Conservation (phyloP, 108 stramenopile species). For the Pseudonitzschia multiseries region DNA sequence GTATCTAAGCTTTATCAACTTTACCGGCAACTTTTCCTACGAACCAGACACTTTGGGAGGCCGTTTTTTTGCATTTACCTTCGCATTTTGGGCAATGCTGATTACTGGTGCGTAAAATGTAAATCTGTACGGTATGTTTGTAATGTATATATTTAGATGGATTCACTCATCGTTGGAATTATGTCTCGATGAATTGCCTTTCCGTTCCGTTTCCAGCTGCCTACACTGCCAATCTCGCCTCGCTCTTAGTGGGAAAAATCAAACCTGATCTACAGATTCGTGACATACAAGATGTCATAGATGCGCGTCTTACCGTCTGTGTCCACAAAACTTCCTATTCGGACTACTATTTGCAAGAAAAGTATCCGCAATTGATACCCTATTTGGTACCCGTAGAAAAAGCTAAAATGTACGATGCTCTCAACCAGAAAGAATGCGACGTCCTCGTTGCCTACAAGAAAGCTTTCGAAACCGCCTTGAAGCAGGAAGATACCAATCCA, state of each 20-base stretch:
- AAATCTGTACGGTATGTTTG: not conserved
- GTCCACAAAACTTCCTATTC: not conserved
- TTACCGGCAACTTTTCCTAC: constrained; percentile 6
- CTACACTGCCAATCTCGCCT: constrained; percentile 23
- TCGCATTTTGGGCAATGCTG: constrained; percentile 18
- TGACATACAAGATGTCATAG: not conserved
- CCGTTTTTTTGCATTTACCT: not conserved
- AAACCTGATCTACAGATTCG: not conserved
- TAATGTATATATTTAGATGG: not conserved
- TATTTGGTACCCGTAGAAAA: not conserved
- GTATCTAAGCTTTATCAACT: constrained; percentile 11
- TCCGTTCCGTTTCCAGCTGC: constrained; percentile 1
- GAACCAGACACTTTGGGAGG: constrained; percentile 3
- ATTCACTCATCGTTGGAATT: not conserved
- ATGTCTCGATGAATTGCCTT: not conserved
- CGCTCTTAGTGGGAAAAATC: constrained; percentile 8
- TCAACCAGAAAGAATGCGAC: constrained; percentile 1
- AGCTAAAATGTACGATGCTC: not conserved
- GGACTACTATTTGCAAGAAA: not conserved
- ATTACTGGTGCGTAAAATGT: not conserved
- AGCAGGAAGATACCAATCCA: not conserved
- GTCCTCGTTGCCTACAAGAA: constrained; percentile 2
- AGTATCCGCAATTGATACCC: not conserved
- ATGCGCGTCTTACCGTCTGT: not conserved
- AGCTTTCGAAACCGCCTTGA: not conserved